Base-by-base conservation (phyloP, 768 basidiomycete genomes). In the Rossbeevera mucosa region DNA sequence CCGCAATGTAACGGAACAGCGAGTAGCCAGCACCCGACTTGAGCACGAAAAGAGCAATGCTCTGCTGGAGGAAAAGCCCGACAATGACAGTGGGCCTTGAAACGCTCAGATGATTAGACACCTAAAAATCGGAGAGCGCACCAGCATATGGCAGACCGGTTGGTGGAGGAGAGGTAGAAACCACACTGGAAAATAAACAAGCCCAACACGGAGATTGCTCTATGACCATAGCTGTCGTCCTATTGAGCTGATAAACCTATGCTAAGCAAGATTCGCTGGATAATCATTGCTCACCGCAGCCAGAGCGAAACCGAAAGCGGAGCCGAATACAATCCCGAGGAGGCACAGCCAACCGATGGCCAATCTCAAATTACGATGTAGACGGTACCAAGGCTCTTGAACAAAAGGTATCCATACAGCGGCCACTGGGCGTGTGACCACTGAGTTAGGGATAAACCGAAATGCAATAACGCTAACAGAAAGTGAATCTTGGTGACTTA, bases 1-100 rank as follows among this genome's bases (percentile, higher is more conserved):
- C 78, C 4, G 92, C 89, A 54, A 94, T 80, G 82, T 88, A 93
- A 47, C 75, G 78, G 77, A 96, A 94, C 50, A 94, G 79, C 20
- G 78, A 78, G 70, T 86, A 92, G 18, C 93, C 93, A 42, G 91
- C 91, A 42, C 73, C 72, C 12, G 85, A 80, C 73, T 93, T 94
- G 61, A 96, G 79, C 29, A 94, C 93, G 66, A 95, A 93, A 41
- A 95, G 76, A 1, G 93, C 93, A 43, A 94, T 80, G 16, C 74
- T 80, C 72, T 94, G 91, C 65, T 96, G 93, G 40, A 86, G 60
- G 70, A 93, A 85, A 18, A 94, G 74, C 18, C 93, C 93, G 44
- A 91, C 85, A 52, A 94, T 83, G 60, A 93, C 81, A n/a, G 91
- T 92, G 13, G 82, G 86, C 88, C 86, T 87, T 40, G 2, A 44